These are phyloP conservation scores for Aureobasidium sp. DNA, from an alignment of 2,329 filamentous ascomycete species.

Conservation along the genomic window DNA sequence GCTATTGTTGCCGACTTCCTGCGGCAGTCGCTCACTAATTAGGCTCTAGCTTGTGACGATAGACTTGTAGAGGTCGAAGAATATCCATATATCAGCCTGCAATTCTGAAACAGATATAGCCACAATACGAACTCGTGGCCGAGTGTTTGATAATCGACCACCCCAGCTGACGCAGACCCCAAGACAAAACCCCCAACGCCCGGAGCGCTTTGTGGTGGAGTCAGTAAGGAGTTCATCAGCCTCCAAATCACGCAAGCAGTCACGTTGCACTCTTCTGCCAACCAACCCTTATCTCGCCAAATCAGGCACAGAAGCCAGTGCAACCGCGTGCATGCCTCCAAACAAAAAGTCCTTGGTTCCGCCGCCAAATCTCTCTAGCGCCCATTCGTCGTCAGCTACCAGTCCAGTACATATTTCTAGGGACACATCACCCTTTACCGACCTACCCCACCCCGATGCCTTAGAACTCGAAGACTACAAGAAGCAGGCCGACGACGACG, in stretches of 20 bases:
- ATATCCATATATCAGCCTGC: background rate
- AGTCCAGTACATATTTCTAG: conserved; percentile 23
- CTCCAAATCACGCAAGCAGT: conserved; percentile 14
- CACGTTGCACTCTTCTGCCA: background rate
- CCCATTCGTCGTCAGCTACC: conserved; percentile 6
- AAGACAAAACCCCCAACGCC: background rate
- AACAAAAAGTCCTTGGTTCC: background rate
- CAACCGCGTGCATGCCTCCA: conserved; percentile 11
- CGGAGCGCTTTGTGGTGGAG: conserved; percentile 10
- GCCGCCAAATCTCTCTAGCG: background rate
- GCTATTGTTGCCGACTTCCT: background rate
- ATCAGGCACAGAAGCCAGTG: background rate
- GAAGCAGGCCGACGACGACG: conserved; percentile 20
- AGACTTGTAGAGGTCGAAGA: background rate
- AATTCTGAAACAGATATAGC: background rate
- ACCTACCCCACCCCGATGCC: conserved; percentile 21
- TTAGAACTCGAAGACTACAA: conserved; percentile 15
- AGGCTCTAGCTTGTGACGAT: background rate
- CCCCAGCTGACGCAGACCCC: background rate
- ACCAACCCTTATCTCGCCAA: conserved; percentile 7
- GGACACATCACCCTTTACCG: conserved; percentile 25
- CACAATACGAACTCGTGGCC: background rate
- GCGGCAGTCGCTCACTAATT: background rate
- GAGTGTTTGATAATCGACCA: background rate
- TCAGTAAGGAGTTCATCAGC: background rate